Evolutionary conservation across 148 eudicot species (phyloP), one percentile per base, ranked within the genome.

Genomic region (Vaccinium corymbosum): DNA sequence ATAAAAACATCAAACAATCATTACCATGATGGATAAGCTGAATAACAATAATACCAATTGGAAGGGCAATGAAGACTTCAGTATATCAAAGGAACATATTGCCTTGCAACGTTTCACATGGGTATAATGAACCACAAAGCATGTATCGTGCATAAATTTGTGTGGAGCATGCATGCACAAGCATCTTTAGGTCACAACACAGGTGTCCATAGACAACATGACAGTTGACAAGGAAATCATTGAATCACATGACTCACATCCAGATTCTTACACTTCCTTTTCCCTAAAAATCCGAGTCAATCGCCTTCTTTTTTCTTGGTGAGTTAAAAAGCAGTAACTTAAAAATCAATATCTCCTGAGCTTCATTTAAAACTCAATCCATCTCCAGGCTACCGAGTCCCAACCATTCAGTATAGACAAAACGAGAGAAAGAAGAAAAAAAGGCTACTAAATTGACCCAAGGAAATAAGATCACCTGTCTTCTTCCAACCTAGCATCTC

Each of bases 401-500:
- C 25, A 35, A 77, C 13, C 14, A 51, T 4, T 75, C 6, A 75
- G 27, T 46, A n/a, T 6, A 51, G 27, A 11, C 64, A 27, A 49
- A n/a, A 29, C 6, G 38, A 29, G 62, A 16, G 46, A 80, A 20
- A 56, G 61, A 77, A 42, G 32, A 50, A 51, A 14, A 25, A 50
- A 22, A 61, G 27, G 13, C 35, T 62, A 42, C 53, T 42, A 59
- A 11, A 20, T 80, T 42, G 25, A 80, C n/a, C 53, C 57, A 22
- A 48, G 57, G 71, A 52, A 22, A 70, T 10, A 16, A 50, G 62
- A 32, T 71, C 86, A 94, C 99, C 99, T 87, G 99, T 97, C 92
- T 90, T 93, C 87, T 90, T 93, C 98, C 98, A 97, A 71, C 99
- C 98, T 78, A 97, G 83, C 64, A 82, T 85, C 81, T 89, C 86